Percentiles rank a stretch among this genome's conserved stretches.
phyloP scores from a whole-genome alignment of 208 protist genomes.

The Trichomonas tenax region DNA sequence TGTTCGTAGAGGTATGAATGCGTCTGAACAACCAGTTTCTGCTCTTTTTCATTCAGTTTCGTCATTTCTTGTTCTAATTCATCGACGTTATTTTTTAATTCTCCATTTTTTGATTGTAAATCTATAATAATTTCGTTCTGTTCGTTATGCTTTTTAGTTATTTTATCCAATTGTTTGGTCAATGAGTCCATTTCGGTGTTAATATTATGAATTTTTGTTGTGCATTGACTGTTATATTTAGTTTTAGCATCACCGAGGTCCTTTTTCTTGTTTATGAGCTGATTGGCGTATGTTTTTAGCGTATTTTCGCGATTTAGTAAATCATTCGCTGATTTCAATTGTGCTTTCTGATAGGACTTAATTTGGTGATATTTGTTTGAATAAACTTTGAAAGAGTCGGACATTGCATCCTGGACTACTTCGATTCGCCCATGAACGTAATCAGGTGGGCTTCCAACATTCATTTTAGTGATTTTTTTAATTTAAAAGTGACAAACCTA shows the following conservation, averaged over 20 bases:
- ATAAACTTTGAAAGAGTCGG: not conserved
- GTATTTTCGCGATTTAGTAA: not conserved
- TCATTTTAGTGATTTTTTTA: not conserved
- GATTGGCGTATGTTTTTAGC: not conserved
- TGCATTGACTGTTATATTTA: not conserved
- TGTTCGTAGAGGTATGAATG: not conserved
- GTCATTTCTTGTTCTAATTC: not conserved
- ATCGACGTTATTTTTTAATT: not conserved
- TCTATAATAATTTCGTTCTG: not conserved
- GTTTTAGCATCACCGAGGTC: not conserved
- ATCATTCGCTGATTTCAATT: not conserved
- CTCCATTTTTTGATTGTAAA: not conserved
- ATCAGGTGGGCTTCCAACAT: not conserved
- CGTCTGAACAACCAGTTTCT: not conserved
- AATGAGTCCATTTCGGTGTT: not conserved
- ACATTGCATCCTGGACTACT: not conserved
- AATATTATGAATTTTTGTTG: not conserved
- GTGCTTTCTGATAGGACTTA: not conserved
- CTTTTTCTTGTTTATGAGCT: not conserved
- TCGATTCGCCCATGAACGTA: not conserved
- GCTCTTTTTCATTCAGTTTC: not conserved
- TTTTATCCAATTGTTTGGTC: not conserved
- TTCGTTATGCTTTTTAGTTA: not conserved
- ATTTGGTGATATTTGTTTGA: not conserved
- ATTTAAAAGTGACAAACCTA: no score